A percentile compares a stretch with the other conserved stretches of the same genome.
Evolutionary conservation across 352 stramenopile genomes (phyloP).

Genomic region (Phytophthora cryptogea): DNA sequence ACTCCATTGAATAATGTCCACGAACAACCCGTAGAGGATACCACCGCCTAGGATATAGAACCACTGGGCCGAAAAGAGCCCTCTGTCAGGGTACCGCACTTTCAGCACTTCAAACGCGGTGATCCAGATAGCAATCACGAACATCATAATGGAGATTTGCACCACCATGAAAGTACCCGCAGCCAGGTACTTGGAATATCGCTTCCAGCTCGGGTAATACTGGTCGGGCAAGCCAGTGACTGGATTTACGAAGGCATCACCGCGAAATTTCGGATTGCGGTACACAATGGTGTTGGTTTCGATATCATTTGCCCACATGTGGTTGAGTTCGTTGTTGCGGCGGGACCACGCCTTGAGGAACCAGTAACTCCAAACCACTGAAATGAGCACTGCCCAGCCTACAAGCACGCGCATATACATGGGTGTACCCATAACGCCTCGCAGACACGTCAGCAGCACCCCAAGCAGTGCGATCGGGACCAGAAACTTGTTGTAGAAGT

Average conservation of each 20-base stretch:
- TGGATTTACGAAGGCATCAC: conserved; percentile 59
- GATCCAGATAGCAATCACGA: conserved; percentile 85
- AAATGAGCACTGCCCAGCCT: conserved; percentile 74
- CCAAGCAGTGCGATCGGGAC: conserved; percentile 78
- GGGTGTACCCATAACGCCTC: conserved; percentile 60
- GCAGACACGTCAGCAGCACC: conserved; percentile 69
- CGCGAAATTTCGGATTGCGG: conserved; percentile 71
- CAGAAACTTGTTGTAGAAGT: conserved; percentile 88
- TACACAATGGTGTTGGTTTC: conserved; percentile 75
- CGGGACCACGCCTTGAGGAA: conserved; percentile 82
- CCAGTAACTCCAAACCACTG: conserved; percentile 82
- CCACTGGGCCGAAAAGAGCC: conserved; percentile 79
- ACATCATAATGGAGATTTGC: conserved; percentile 88
- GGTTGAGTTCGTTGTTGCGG: conserved; percentile 76
- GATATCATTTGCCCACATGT: conserved; percentile 71
- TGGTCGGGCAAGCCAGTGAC: conserved; percentile 66
- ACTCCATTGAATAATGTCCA: conserved; percentile 85
- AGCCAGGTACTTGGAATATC: conserved; percentile 74
- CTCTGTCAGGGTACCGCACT: conserved; percentile 65
- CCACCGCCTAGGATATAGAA: conserved; percentile 79
- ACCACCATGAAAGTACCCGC: conserved; percentile 72
- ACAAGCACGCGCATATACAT: conserved; percentile 86
- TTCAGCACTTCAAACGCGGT: conserved; percentile 79
- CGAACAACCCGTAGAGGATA: conserved; percentile 80
- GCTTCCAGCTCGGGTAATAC: conserved; percentile 77